Evolutionary conservation across 768 basidiomycete species (phyloP).

Genomic region (Pleurotus tuoliensis): DNA sequence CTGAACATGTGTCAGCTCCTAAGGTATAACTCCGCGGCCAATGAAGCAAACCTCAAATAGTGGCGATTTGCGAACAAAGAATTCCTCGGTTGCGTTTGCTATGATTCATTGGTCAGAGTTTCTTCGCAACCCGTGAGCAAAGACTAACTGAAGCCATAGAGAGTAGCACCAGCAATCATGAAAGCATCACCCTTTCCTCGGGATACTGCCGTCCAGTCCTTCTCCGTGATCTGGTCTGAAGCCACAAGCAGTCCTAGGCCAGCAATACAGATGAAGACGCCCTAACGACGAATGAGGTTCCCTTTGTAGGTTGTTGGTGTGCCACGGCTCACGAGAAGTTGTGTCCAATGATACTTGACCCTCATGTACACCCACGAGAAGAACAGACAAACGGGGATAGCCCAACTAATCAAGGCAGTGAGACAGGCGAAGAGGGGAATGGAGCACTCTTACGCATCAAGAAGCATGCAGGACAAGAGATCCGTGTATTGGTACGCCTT

Average conservation of each 20-base stretch:
- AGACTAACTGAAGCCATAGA: slow-evolving; percentile 80
- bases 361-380: slow-evolving; percentile 84
- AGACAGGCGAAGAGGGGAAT: background rate
- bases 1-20: slow-evolving; percentile 20
- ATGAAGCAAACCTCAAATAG: slow-evolving; percentile 59
- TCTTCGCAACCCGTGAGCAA: too few species aligned
- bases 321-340: slow-evolving; percentile 53
- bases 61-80: slow-evolving; percentile 74
- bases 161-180: slow-evolving; percentile 81
- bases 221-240: slow-evolving; percentile 74
- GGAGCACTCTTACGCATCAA: slow-evolving; percentile 63
- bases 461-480: slow-evolving; percentile 86
- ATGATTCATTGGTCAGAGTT: background rate
- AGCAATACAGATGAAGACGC: slow-evolving; percentile 65
- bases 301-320: background rate
- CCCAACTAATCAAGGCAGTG: slow-evolving; percentile 53
- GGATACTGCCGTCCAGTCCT: slow-evolving; percentile 62
- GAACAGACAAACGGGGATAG: slow-evolving; percentile 82
- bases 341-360: slow-evolving; percentile 78
- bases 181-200: slow-evolving; percentile 80
- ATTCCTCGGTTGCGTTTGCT: slow-evolving; percentile 90
- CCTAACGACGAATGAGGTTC: slow-evolving; percentile 34
- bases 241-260: slow-evolving; percentile 79
- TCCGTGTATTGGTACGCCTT: slow-evolving; percentile 86
- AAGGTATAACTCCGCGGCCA: background rate